A percentile compares a stretch with the other conserved stretches of the same genome.
These are phyloP conservation scores for Fusarium avenaceum DNA, from an alignment of 2,329 filamentous ascomycete genomes.

Conservation along the genomic window DNA sequence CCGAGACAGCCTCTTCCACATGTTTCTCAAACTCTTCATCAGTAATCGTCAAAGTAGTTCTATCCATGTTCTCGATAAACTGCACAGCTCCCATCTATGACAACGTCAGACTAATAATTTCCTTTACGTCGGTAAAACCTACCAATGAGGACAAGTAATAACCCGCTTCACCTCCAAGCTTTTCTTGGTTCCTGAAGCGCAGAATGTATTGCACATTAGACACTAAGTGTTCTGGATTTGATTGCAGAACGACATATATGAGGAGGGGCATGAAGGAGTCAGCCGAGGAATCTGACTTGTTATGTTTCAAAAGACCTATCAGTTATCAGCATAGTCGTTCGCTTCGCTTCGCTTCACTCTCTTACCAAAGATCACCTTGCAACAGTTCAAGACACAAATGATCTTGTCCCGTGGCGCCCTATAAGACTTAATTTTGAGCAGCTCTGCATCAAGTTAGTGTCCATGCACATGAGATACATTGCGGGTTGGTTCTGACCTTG, in stretches of 20 bases:
- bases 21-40: slow-evolving; percentile 96
- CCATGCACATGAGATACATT: slow-evolving; percentile 3
- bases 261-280: slow-evolving; percentile 96
- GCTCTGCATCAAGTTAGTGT: slow-evolving; percentile 67
- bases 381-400: slow-evolving; percentile 97
- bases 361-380: slow-evolving; percentile 97
- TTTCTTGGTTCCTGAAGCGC: slow-evolving; percentile 96
- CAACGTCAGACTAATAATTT: slow-evolving; percentile 16
- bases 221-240: slow-evolving; percentile 94
- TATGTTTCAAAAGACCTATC: slow-evolving; percentile 85
- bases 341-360: slow-evolving; percentile 4
- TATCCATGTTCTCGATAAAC: slow-evolving; percentile 96
- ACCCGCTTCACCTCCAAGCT: slow-evolving; percentile 95
- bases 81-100: slow-evolving; percentile 88
- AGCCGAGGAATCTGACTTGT: slow-evolving; percentile 93
- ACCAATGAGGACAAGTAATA: slow-evolving; percentile 97
- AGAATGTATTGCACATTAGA: slow-evolving; percentile 99
- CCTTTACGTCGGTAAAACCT: slow-evolving; percentile 49
- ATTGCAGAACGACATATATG: slow-evolving; percentile 95
- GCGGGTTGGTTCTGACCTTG: slow-evolving; percentile 70
- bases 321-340: slow-evolving; percentile 8
- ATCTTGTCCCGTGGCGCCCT: slow-evolving; percentile 98
- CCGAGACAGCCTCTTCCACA: slow-evolving; percentile 95
- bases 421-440: slow-evolving; percentile 96
- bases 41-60: slow-evolving; percentile 90